Percentiles rank a stretch among this genome's conserved stretches.
phyloP scores from a whole-genome alignment of 306 rosid species.

The Ceratonia siliqua region DNA sequence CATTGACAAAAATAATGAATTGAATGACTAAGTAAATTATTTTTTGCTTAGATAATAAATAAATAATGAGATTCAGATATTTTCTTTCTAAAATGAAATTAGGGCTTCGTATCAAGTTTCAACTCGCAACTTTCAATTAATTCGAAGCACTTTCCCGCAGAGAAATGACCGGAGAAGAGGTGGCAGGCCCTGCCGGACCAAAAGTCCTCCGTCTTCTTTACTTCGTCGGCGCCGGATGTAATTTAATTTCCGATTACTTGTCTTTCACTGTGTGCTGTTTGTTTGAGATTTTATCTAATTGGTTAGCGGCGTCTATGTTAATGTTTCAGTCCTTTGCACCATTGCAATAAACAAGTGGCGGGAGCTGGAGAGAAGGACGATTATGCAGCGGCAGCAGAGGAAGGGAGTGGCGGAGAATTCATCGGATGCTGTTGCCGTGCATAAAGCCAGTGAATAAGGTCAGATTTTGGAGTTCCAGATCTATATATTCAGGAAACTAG shows the following conservation, averaged over 20 bases:
- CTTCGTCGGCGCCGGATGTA: conserved; percentile 87
- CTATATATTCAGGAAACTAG: neutral
- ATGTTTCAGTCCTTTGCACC: conserved; percentile 52
- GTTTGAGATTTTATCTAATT: neutral
- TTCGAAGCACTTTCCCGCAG: conserved; percentile 18
- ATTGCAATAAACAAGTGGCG: conserved; percentile 59
- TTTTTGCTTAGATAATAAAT: too few relatives aligned
- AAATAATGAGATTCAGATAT: too few relatives aligned
- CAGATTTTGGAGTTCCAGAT: neutral
- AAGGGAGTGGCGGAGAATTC: conserved; percentile 31
- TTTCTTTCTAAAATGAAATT: too few relatives aligned
- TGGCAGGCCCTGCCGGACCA: conserved; percentile 85
- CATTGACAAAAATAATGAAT: too few relatives aligned
- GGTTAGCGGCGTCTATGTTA: neutral
- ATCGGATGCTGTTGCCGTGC: conserved; percentile 40
- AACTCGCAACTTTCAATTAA: neutral
- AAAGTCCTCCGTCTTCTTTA: conserved; percentile 64
- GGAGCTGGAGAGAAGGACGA: conserved; percentile 53
- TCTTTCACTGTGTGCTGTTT: neutral
- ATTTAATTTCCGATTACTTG: conserved; percentile 21
- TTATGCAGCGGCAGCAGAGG: conserved; percentile 32
- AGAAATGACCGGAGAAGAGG: conserved; percentile 78
- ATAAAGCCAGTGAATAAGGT: conserved; percentile 46
- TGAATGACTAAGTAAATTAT: too few relatives aligned
- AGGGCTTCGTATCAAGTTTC: neutral